A percentile compares a stretch with the other conserved stretches of the same genome.
Conservation (phyloP, 768 basidiomycete species). For the Rhodosporidiobolus odoratus region DNA sequence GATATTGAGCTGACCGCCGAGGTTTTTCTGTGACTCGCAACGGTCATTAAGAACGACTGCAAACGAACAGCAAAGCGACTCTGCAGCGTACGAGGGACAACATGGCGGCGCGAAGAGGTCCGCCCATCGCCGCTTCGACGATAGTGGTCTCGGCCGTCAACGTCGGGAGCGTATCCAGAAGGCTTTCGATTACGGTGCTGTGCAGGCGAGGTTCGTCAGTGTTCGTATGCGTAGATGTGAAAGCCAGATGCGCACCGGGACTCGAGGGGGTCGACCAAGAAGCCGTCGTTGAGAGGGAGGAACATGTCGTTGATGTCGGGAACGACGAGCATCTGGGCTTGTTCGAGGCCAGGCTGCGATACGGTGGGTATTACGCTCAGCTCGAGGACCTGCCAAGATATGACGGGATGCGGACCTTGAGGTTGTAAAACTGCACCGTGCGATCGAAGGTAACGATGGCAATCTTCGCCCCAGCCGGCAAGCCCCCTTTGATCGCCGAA, state of each 20-base stretch:
- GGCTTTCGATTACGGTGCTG: slow-evolving; percentile 61
- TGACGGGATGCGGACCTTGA: slow-evolving; percentile 55
- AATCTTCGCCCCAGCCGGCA: slow-evolving; percentile 49
- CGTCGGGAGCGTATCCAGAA: slow-evolving; percentile 62
- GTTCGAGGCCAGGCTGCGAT: slow-evolving; percentile 50
- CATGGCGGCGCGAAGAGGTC: slow-evolving; percentile 65
- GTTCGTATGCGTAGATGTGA: not conserved
- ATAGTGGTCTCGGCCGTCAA: slow-evolving; percentile 56
- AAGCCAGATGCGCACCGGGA: slow-evolving; percentile 55
- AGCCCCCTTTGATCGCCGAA: not conserved
- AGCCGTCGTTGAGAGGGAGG: slow-evolving; percentile 63
- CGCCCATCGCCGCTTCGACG: slow-evolving; percentile 66
- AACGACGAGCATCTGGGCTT: slow-evolving; percentile 68
- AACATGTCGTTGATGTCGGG: slow-evolving; percentile 91
- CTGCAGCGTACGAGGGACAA: slow-evolving; percentile 65
- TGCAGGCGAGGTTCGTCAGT: slow-evolving; percentile 21
- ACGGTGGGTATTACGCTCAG: not conserved
- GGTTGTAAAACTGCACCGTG: slow-evolving; percentile 77
- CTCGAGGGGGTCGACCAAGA: slow-evolving; percentile 70
- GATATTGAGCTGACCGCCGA: slow-evolving; percentile 44
- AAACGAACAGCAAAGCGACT: slow-evolving; percentile 1
- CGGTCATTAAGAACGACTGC: slow-evolving; percentile 8
- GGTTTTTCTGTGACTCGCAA: slow-evolving; percentile 25
- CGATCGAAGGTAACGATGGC: slow-evolving; percentile 77
- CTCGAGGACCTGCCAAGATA: not conserved